phyloP scores from a whole-genome alignment of 306 rosid genomes.

The Glycine tomentella region DNA sequence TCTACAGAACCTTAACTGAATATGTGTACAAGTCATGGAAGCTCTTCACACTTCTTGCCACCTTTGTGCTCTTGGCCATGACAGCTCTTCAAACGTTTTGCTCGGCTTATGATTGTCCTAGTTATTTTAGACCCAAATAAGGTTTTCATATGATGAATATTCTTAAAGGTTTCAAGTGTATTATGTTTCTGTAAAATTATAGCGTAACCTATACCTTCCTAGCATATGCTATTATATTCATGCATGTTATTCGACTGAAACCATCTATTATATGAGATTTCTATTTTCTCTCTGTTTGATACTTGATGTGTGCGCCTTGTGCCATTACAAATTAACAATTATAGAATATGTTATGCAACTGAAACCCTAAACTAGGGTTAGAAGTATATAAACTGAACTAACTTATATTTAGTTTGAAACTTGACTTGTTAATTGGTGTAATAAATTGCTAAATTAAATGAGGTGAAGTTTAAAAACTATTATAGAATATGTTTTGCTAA shows the following conservation, averaged over 20 bases:
- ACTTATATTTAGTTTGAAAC: neutral
- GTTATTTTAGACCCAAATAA: neutral
- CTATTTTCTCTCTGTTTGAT: too few species aligned
- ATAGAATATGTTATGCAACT: neutral
- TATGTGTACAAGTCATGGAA: slow-evolving; percentile 41
- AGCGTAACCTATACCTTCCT: too few species aligned
- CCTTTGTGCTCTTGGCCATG: slow-evolving; percentile 23
- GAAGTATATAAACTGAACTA: neutral
- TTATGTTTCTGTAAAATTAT: neutral
- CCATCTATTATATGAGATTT: too few species aligned
- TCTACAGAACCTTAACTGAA: neutral
- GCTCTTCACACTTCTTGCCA: slow-evolving; percentile 33
- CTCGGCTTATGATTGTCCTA: slow-evolving; percentile 35
- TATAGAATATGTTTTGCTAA: neutral
- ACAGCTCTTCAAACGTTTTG: slow-evolving; percentile 36
- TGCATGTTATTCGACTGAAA: neutral
- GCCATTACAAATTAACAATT: too few species aligned
- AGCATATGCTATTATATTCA: neutral
- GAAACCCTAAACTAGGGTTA: neutral
- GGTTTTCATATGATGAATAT: neutral
- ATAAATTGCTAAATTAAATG: neutral
- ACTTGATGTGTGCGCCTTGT: neutral
- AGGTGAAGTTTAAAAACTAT: neutral
- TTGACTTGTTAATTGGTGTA: neutral
- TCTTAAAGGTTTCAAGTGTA: neutral